Evolutionary conservation across 2,329 filamentous ascomycete species (phyloP).

Genomic region (Escovopsis sp.): DNA sequence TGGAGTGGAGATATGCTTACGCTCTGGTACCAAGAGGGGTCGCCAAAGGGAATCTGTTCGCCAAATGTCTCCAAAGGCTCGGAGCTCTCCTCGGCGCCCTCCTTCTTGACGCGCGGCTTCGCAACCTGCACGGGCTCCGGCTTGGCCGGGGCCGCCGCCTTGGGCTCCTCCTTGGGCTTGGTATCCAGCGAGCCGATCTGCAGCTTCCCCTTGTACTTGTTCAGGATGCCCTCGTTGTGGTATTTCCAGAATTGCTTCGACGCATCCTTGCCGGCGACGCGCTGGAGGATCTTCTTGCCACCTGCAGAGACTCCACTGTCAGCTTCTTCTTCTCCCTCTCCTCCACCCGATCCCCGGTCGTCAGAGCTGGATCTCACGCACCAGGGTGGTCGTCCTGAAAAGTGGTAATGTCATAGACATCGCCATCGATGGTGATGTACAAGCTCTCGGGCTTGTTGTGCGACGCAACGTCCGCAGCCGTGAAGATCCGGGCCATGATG

Average conservation of each 20-base stretch:
- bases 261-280: slow-evolving; percentile 50
- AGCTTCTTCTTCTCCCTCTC: background rate
- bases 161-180: slow-evolving; percentile 56
- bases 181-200: slow-evolving; percentile 78
- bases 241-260: slow-evolving; percentile 58
- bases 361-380: slow-evolving; percentile 21
- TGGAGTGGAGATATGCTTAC: slow-evolving; percentile 34
- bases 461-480: slow-evolving; percentile 68
- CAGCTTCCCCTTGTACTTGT: slow-evolving; percentile 66
- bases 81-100: slow-evolving; percentile 27
- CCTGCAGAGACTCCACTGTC: slow-evolving; percentile 20
- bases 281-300: slow-evolving; percentile 49
- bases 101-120: slow-evolving; percentile 29
- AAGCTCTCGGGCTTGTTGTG: slow-evolving; percentile 80
- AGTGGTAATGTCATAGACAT: slow-evolving; percentile 88
- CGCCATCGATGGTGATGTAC: slow-evolving; percentile 83
- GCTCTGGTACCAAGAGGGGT: slow-evolving; percentile 88
- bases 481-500: slow-evolving; percentile 79
- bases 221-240: slow-evolving; percentile 75
- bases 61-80: slow-evolving; percentile 77
- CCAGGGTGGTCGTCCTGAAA: slow-evolving; percentile 78
- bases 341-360: too few species aligned
- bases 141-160: slow-evolving; percentile 25
- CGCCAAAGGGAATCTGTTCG: slow-evolving; percentile 74
- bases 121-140: slow-evolving; percentile 13